Evolutionary conservation across 805 yeast genomes (phyloP).

Genomic region (Candida methanosorbosa): DNA sequence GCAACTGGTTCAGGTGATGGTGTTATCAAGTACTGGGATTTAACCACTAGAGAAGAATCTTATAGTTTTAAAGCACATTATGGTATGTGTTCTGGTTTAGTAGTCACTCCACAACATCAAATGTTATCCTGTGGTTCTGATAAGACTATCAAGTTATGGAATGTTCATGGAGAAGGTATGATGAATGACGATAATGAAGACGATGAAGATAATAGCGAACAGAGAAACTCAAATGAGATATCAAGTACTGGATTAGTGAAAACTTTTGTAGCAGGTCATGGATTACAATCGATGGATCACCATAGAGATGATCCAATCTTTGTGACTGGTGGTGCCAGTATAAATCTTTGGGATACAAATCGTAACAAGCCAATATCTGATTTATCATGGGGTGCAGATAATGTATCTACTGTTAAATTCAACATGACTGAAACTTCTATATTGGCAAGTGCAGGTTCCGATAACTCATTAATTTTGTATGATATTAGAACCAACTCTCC

Average conservation of each 20-base stretch:
- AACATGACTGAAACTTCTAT: slow-evolving; percentile 86
- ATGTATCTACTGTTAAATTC: slow-evolving; percentile 71
- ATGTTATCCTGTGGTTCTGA: slow-evolving; percentile 83
- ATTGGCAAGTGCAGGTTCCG: slow-evolving; percentile 84
- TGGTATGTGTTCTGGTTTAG: slow-evolving; percentile 80
- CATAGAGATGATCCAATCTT: slow-evolving; percentile 66
- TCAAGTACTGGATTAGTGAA: slow-evolving; percentile 52
- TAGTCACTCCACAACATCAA: slow-evolving; percentile 57
- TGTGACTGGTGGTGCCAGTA: slow-evolving; percentile 86
- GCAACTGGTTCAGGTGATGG: slow-evolving; percentile 98
- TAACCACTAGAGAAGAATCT: slow-evolving; percentile 67
- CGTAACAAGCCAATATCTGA: slow-evolving; percentile 71
- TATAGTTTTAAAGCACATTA: slow-evolving; percentile 82
- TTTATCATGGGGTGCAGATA: slow-evolving; percentile 96
- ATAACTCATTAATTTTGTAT: slow-evolving; percentile 82
- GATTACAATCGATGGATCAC: slow-evolving; percentile 81
- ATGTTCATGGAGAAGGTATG: slow-evolving; percentile 40
- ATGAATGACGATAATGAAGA: slow-evolving; percentile 12
- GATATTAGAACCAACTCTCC: slow-evolving; percentile 89
- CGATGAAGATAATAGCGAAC: no score
- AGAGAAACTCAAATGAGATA: no score
- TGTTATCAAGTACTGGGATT: slow-evolving; percentile 86
- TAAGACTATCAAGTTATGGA: slow-evolving; percentile 84
- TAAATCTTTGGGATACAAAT: slow-evolving; percentile 87
- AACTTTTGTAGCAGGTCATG: slow-evolving; percentile 76